These are phyloP conservation scores for Exsudoporus floridanus DNA, from an alignment of 1,284 basidiomycete genomes.

Conservation along the genomic window DNA sequence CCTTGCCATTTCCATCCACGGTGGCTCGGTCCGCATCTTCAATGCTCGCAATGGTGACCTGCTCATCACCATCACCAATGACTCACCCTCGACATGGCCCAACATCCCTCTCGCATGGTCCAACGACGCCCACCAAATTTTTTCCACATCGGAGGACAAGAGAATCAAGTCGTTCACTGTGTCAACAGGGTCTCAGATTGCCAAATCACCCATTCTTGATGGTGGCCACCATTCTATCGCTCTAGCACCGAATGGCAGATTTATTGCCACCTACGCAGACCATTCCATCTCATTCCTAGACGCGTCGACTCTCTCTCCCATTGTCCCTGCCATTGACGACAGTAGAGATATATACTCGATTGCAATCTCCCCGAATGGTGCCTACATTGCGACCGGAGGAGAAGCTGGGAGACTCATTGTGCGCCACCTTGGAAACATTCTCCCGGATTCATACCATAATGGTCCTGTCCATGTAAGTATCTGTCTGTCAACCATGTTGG, in stretches of 20 bases:
- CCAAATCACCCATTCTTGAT: neutral
- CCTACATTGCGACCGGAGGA: neutral
- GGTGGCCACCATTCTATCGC: no score
- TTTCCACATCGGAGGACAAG: neutral
- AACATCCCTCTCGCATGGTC: neutral
- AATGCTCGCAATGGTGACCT: neutral
- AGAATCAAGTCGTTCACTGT: neutral
- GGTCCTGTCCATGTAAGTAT: neutral
- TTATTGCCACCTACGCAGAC: neutral
- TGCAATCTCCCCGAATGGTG: neutral
- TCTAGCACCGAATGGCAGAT: neutral
- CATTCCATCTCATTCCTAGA: neutral
- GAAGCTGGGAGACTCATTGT: neutral
- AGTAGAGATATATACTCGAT: neutral
- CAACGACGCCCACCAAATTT: neutral
- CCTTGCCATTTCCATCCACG: no score
- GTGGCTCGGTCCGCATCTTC: neutral
- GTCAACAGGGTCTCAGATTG: neutral
- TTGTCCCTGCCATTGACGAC: neutral
- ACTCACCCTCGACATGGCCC: neutral
- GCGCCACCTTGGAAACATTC: neutral
- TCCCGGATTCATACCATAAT: neutral
- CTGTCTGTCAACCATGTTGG: neutral
- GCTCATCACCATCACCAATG: neutral
- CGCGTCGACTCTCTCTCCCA: neutral